Percentiles rank a stretch among this genome's conserved stretches.
Evolutionary conservation across 768 basidiomycete genomes (phyloP).

Genomic region (Russula olivacea): DNA sequence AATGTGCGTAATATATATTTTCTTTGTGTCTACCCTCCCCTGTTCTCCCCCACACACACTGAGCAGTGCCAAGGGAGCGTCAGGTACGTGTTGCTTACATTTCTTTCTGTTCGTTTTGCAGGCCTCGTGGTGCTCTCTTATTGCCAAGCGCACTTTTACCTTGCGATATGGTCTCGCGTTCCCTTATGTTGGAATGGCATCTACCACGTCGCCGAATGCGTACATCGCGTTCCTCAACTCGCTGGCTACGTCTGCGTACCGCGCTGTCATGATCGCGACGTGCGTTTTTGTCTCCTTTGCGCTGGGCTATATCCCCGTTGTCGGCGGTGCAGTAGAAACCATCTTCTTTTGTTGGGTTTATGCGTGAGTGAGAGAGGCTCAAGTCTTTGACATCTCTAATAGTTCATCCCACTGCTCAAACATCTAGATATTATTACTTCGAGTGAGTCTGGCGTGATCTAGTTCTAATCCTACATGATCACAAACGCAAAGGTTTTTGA

Average conservation of each 20-base stretch:
- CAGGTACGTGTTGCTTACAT: not conserved
- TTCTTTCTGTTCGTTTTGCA: constrained; percentile 31
- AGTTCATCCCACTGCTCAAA: not conserved
- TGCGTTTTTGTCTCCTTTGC: constrained; percentile 64
- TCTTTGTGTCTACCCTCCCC: not conserved
- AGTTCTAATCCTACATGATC: constrained; percentile 9
- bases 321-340: constrained; percentile 58
- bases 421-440: constrained; percentile 77
- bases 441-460: constrained; percentile 46
- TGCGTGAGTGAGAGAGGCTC: constrained; percentile 46
- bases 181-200: constrained; percentile 40
- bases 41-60: no score
- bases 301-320: constrained; percentile 55
- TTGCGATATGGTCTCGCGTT: constrained; percentile 53
- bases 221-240: constrained; percentile 68
- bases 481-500: constrained; percentile 1
- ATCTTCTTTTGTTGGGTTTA: constrained; percentile 82
- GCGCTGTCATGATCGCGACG: constrained; percentile 74
- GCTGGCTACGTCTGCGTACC: constrained; percentile 75
- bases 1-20: constrained; percentile 53
- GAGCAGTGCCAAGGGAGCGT: no score
- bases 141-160: constrained; percentile 68
- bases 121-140: constrained; percentile 71
- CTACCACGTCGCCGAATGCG: constrained; percentile 45
- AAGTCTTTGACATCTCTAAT: not conserved